These are phyloP conservation scores for Aspergillus thermomutatus DNA, from an alignment of 2,329 filamentous ascomycete genomes.

Conservation along the genomic window DNA sequence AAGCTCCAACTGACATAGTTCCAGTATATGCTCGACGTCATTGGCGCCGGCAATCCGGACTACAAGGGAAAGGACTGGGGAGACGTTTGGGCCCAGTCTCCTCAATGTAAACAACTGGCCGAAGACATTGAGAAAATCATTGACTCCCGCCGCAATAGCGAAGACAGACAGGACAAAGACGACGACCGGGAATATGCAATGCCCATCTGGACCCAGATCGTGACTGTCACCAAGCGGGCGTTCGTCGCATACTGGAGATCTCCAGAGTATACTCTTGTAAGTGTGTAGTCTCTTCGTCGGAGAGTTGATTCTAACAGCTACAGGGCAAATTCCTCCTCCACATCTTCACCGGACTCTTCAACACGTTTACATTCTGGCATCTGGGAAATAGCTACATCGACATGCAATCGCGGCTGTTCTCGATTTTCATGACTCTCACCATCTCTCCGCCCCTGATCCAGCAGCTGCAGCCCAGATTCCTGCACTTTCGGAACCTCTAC, in stretches of 20 bases:
- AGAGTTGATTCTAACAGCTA: background rate
- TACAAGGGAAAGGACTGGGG: constrained; percentile 61
- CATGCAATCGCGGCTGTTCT: constrained; percentile 70
- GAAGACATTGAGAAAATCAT: constrained; percentile 55
- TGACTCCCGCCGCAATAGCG: constrained; percentile 40
- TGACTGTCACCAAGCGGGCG: constrained; percentile 53
- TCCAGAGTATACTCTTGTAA: constrained; percentile 54
- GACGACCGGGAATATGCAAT: constrained; percentile 63
- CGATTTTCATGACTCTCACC: constrained; percentile 72
- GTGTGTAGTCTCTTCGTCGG: constrained; percentile 1
- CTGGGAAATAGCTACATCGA: constrained; percentile 57
- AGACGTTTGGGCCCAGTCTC: constrained; percentile 57
- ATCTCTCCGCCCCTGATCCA: constrained; percentile 73
- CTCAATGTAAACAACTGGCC: constrained; percentile 46
- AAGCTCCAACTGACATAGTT: background rate
- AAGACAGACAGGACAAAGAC: constrained; percentile 38
- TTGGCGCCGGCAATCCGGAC: constrained; percentile 62
- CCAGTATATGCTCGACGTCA: constrained; percentile 76
- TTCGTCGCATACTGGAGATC: constrained; percentile 65
- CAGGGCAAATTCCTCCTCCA: constrained; percentile 62
- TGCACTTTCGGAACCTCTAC: constrained; percentile 65
- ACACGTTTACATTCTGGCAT: constrained; percentile 68
- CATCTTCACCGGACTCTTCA: constrained; percentile 63
- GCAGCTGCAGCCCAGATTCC: constrained; percentile 70
- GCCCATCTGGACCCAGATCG: constrained; percentile 53